Evolutionary conservation across 192 early-diverging fungal species (phyloP).

Genomic region (Funneliformis mosseae): DNA sequence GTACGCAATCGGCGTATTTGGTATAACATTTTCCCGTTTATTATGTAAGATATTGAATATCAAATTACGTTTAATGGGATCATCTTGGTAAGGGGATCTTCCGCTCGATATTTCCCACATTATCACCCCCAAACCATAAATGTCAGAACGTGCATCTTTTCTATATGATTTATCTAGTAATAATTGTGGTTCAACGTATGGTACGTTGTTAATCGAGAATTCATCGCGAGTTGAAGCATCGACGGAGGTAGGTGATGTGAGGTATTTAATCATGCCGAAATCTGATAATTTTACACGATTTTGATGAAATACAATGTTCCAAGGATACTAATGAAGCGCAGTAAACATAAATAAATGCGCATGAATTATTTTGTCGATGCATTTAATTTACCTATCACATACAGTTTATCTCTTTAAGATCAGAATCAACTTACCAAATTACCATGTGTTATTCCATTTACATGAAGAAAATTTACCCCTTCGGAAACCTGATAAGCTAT

Average conservation of each 20-base stretch:
- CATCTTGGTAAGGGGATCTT: neutral
- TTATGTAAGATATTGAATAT: neutral
- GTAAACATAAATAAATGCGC: neutral
- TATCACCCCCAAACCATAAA: neutral
- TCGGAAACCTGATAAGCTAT: neutral
- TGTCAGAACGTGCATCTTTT: neutral
- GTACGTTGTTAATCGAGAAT: neutral
- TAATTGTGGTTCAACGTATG: neutral
- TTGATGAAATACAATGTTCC: neutral
- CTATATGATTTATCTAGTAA: neutral
- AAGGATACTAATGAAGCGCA: neutral
- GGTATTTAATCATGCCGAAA: neutral
- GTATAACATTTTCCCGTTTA: neutral
- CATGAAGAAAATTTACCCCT: neutral
- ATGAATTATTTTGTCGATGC: no score
- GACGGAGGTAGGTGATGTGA: neutral
- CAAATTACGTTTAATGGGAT: neutral
- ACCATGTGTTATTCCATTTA: neutral
- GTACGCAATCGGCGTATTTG: neutral
- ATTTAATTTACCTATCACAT: no score
- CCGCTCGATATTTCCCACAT: constrained; percentile 1
- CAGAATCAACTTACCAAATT: neutral
- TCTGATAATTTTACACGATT: neutral
- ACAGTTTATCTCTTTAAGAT: no score
- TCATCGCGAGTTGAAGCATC: neutral